These are phyloP conservation scores for Calonectria henricotiae DNA, from an alignment of 2,329 filamentous ascomycete species.

Conservation along the genomic window DNA sequence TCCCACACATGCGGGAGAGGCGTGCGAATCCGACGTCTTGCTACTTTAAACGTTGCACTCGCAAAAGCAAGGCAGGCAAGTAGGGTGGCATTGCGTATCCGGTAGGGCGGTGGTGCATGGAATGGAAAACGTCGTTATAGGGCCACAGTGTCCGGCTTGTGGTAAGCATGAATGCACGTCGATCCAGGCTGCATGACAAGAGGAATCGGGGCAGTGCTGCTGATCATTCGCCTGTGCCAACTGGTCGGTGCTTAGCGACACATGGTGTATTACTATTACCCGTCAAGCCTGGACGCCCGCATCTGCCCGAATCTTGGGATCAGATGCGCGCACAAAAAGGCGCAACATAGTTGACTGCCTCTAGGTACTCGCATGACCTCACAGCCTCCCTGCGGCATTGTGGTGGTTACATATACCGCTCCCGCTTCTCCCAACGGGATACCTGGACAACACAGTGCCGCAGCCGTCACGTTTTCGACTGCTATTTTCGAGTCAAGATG, in stretches of 20 bases:
- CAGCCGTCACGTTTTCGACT: neutral
- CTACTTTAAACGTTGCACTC: neutral
- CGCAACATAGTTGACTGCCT: conserved; percentile 9
- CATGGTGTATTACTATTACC: neutral
- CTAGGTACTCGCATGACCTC: conserved; percentile 3
- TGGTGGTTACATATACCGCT: neutral
- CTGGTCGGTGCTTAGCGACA: neutral
- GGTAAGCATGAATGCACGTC: conserved; percentile 4
- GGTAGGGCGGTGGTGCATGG: neutral
- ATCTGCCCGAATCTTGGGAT: neutral
- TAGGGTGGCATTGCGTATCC: neutral
- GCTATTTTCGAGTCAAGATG: neutral
- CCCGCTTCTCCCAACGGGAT: neutral
- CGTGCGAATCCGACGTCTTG: neutral
- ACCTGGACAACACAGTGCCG: neutral
- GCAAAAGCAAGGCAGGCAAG: neutral
- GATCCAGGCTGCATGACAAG: neutral
- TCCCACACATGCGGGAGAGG: neutral
- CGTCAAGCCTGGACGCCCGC: neutral
- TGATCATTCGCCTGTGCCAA: neutral
- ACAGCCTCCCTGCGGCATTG: neutral
- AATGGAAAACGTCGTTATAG: neutral
- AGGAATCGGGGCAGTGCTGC: conserved; percentile 3
- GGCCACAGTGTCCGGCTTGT: neutral
- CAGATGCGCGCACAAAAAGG: neutral